Conservation (phyloP, 2,329 filamentous ascomycete species). For the Colletotrichum sp. region DNA sequence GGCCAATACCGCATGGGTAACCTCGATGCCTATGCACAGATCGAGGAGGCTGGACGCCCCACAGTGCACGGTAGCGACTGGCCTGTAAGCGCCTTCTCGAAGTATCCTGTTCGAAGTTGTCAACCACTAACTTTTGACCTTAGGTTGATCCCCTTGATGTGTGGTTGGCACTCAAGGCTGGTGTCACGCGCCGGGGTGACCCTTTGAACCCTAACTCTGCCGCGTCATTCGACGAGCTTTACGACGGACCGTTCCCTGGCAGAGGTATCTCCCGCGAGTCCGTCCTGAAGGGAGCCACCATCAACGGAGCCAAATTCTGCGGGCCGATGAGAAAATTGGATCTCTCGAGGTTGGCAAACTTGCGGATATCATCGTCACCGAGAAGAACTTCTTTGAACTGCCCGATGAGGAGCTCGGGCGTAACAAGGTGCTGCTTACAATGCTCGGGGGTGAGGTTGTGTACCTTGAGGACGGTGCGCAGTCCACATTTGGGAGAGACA, state of each 20-base stretch:
- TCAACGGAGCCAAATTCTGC: slow-evolving; percentile 23
- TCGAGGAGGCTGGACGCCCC: slow-evolving; percentile 12
- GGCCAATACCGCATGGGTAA: slow-evolving; percentile 24
- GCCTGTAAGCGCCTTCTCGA: slow-evolving; percentile 24
- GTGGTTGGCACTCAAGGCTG: slow-evolving; percentile 29
- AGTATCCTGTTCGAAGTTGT: background rate
- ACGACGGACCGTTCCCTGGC: background rate
- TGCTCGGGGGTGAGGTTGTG: slow-evolving; percentile 29
- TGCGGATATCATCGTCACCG: slow-evolving; percentile 27
- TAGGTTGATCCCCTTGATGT: slow-evolving; percentile 31
- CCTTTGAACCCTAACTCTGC: slow-evolving; percentile 28
- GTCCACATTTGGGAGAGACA: slow-evolving; percentile 19
- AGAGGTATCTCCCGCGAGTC: slow-evolving; percentile 22
- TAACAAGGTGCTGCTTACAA: slow-evolving; percentile 27
- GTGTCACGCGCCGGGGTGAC: slow-evolving; percentile 29
- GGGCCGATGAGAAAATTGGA: slow-evolving; percentile 27
- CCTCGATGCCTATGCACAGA: slow-evolving; percentile 31
- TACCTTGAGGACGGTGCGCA: slow-evolving; percentile 25
- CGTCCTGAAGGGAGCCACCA: background rate
- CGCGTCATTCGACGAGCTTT: slow-evolving; percentile 22
- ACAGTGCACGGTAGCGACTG: slow-evolving; percentile 29
- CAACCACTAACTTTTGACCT: background rate
- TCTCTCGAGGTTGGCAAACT: slow-evolving; percentile 30
- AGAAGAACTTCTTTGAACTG: slow-evolving; percentile 26
- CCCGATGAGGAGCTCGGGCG: slow-evolving; percentile 26